Evolutionary conservation across 1,284 basidiomycete genomes (phyloP).

Genomic region (Prillingera fragicola): DNA sequence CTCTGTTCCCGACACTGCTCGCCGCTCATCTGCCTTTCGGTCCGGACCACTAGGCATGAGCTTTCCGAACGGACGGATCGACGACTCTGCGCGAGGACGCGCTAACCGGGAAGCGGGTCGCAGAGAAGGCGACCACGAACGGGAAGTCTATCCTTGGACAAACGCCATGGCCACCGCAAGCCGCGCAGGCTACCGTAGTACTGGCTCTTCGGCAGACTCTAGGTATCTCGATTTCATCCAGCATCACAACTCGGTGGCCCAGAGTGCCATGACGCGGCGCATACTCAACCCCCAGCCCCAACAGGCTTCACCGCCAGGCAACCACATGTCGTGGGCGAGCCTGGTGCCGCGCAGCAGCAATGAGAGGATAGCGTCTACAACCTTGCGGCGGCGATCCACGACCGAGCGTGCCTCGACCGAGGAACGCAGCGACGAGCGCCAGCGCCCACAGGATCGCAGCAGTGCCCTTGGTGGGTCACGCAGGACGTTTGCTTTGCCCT

Average conservation of each 20-base stretch:
- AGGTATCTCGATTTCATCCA: not conserved
- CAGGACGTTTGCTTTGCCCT: too few relatives aligned
- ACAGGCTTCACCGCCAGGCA: slow-evolving; percentile 3
- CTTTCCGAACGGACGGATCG: slow-evolving; percentile 6
- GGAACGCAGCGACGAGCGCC: not conserved
- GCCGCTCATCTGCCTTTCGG: not conserved
- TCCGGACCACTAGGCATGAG: slow-evolving; percentile 4
- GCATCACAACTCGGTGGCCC: not conserved
- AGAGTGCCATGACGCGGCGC: not conserved
- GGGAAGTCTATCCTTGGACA: not conserved
- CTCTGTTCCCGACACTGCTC: not conserved
- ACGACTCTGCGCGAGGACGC: not conserved
- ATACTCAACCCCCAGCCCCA: not conserved
- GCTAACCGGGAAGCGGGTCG: too few relatives aligned
- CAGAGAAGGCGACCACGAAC: not conserved
- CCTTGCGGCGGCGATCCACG: slow-evolving; percentile 8
- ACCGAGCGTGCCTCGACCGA: too few relatives aligned
- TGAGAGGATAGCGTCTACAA: slow-evolving; percentile 11
- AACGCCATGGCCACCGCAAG: slow-evolving; percentile 3
- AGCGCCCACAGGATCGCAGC: too few relatives aligned
- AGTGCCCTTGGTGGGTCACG: too few relatives aligned
- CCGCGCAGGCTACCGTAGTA: slow-evolving; percentile 3
- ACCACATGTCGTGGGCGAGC: slow-evolving; percentile 6
- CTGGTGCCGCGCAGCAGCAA: slow-evolving; percentile 4
- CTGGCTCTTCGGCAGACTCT: too few relatives aligned